Percentiles rank a stretch among this genome's conserved stretches.
Conservation (phyloP, 108 stramenopile species). For the Cyclotella kingstonii region DNA sequence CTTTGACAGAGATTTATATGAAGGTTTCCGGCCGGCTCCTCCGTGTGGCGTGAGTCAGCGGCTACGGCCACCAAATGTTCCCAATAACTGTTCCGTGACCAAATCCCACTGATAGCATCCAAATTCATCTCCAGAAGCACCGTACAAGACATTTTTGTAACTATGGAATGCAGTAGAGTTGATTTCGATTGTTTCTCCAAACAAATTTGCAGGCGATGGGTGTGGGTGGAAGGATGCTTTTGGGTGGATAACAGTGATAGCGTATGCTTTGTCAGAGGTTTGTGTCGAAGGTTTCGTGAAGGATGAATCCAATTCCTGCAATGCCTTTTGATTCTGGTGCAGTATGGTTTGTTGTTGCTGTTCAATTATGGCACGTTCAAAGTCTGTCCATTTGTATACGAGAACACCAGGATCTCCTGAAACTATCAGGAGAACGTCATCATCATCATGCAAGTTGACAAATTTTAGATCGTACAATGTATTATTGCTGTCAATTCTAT, state of each 20-base stretch:
- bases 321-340: background rate
- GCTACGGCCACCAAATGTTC: constrained; percentile 34
- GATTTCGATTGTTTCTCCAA: constrained; percentile 40
- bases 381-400: constrained; percentile 46
- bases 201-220: constrained; percentile 25
- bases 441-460: constrained; percentile 2
- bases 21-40: no score
- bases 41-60: no score
- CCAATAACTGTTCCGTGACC: constrained; percentile 34
- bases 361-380: constrained; percentile 33
- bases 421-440: constrained; percentile 22
- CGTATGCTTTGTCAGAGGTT: background rate
- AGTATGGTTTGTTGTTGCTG: background rate
- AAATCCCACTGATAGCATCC: constrained; percentile 66
- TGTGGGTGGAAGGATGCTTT: constrained; percentile 36
- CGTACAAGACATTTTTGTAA: constrained; percentile 32
- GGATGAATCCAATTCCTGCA: background rate
- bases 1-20: no score
- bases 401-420: constrained; percentile 45
- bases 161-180: constrained; percentile 33
- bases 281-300: background rate
- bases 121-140: constrained; percentile 52
- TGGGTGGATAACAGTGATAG: constrained; percentile 12
- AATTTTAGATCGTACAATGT: constrained; percentile 47
- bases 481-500: constrained; percentile 1